Conservation (phyloP, 495 filamentous ascomycete species). For the Aspergillus homomorphus region DNA sequence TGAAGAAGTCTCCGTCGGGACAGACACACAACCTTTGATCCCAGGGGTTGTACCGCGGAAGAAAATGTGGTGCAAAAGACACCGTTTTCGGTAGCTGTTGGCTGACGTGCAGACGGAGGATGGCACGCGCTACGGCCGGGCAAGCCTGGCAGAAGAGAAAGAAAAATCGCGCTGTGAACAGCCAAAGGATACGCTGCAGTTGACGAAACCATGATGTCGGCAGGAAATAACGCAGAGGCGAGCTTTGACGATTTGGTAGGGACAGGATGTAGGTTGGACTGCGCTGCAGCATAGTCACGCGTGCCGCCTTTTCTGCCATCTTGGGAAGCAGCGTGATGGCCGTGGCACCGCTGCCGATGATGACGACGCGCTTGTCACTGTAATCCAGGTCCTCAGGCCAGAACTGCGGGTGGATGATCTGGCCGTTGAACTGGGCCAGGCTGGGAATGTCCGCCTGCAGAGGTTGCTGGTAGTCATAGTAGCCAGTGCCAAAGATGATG, state of each 20-base stretch:
- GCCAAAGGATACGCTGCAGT: slow-evolving; percentile 45
- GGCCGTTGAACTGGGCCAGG: slow-evolving; percentile 39
- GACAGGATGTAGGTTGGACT: slow-evolving; percentile 59
- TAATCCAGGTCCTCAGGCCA: slow-evolving; percentile 52
- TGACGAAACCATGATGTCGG: slow-evolving; percentile 33
- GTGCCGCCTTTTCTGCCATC: slow-evolving; percentile 41
- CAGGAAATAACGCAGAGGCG: slow-evolving; percentile 38
- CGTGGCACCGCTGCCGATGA: slow-evolving; percentile 57
- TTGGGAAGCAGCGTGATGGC: slow-evolving; percentile 53
- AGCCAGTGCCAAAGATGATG: slow-evolving; percentile 60
- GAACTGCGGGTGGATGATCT: slow-evolving; percentile 50
- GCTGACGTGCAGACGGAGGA: slow-evolving; percentile 42
- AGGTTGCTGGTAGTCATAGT: slow-evolving; percentile 63
- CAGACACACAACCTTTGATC: slow-evolving; percentile 71
- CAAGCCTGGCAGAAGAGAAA: slow-evolving; percentile 56
- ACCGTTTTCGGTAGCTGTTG: slow-evolving; percentile 53
- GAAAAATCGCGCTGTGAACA: slow-evolving; percentile 44
- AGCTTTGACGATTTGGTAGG: slow-evolving; percentile 39
- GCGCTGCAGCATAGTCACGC: slow-evolving; percentile 56
- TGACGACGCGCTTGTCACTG: slow-evolving; percentile 50
- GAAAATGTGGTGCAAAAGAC: slow-evolving; percentile 64
- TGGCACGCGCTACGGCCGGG: slow-evolving; percentile 46
- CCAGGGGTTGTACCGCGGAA: slow-evolving; percentile 67
- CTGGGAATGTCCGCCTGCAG: slow-evolving; percentile 47
- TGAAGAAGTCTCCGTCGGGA: slow-evolving; percentile 72